Percentiles rank a stretch among this genome's conserved stretches.
These are phyloP conservation scores for Phellopilus nigrolimitatus DNA, from an alignment of 1,284 basidiomycete species.

Conservation along the genomic window DNA sequence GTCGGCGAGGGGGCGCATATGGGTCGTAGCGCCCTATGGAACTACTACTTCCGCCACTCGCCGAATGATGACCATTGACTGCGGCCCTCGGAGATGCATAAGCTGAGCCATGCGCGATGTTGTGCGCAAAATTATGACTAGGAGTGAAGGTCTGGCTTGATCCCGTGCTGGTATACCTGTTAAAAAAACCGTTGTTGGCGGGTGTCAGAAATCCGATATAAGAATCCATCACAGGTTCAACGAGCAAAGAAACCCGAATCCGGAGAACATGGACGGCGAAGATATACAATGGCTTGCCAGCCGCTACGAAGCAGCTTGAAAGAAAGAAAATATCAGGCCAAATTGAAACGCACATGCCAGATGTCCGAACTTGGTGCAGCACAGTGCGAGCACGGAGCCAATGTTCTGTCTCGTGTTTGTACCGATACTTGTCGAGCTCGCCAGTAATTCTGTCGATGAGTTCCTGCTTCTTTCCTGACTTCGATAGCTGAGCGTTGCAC, in stretches of 20 bases:
- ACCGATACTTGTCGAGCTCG: constrained; percentile 56
- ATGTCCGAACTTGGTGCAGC: constrained; percentile 53
- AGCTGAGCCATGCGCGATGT: constrained; percentile 9
- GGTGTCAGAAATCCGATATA: not conserved
- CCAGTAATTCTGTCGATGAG: constrained; percentile 66
- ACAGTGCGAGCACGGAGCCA: constrained; percentile 64
- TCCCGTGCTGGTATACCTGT: constrained; percentile 14
- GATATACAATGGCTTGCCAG: too few relatives aligned
- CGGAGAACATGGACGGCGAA: too few relatives aligned
- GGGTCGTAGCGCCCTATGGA: constrained; percentile 51
- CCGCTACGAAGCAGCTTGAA: not conserved
- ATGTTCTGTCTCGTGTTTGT: constrained; percentile 47
- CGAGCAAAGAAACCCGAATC: not conserved
- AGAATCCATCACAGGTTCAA: not conserved
- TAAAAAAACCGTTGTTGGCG: not conserved
- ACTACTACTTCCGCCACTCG: not conserved
- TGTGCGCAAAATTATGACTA: constrained; percentile 9
- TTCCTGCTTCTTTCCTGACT: constrained; percentile 81
- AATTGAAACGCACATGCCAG: constrained; percentile 50
- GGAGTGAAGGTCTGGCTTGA: constrained; percentile 2
- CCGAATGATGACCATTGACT: not conserved
- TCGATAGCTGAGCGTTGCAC: constrained; percentile 59
- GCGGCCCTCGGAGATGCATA: not conserved
- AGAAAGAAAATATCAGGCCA: not conserved
- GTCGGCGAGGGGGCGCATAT: constrained; percentile 53